Percentiles rank a stretch among this genome's conserved stretches.
Conservation (phyloP, 768 basidiomycete species). For the Mycena vitilis region DNA sequence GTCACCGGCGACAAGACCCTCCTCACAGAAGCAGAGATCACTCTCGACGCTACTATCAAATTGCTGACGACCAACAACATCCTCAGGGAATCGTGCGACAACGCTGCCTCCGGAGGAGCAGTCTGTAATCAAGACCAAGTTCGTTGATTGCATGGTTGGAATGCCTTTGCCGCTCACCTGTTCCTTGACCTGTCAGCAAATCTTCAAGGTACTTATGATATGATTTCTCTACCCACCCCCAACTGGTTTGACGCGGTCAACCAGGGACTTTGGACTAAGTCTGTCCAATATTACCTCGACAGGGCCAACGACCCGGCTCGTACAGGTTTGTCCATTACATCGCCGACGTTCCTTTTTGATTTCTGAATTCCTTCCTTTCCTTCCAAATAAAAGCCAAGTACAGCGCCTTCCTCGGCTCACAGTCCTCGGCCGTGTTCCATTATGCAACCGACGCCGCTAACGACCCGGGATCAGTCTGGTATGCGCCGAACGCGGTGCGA, state of each 20-base stretch:
- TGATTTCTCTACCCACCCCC: too few species aligned
- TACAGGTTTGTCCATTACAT: constrained; percentile 11
- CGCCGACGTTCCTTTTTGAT: too few species aligned
- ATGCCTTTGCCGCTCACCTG: not conserved
- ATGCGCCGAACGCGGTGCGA: constrained; percentile 46
- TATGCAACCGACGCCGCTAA: constrained; percentile 52
- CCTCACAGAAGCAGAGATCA: constrained; percentile 62
- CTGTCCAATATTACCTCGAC: constrained; percentile 63
- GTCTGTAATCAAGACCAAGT: constrained; percentile 62
- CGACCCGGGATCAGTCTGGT: constrained; percentile 62
- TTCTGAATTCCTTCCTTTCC: too few species aligned
- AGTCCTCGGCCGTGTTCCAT: constrained; percentile 56
- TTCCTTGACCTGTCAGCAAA: constrained; percentile 45
- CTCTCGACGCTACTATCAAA: constrained; percentile 61
- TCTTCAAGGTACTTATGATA: constrained; percentile 57
- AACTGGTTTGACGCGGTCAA: too few species aligned
- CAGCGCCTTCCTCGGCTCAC: constrained; percentile 51
- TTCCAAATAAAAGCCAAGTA: constrained; percentile 49
- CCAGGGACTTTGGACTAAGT: constrained; percentile 26
- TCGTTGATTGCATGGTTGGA: constrained; percentile 13
- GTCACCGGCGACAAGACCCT: constrained; percentile 53
- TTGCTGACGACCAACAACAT: constrained; percentile 53
- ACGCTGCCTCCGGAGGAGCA: constrained; percentile 50
- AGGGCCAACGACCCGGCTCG: constrained; percentile 54
- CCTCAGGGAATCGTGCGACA: constrained; percentile 65